Conservation (phyloP, 2,329 filamentous ascomycete genomes). For the Didymella glomerata region DNA sequence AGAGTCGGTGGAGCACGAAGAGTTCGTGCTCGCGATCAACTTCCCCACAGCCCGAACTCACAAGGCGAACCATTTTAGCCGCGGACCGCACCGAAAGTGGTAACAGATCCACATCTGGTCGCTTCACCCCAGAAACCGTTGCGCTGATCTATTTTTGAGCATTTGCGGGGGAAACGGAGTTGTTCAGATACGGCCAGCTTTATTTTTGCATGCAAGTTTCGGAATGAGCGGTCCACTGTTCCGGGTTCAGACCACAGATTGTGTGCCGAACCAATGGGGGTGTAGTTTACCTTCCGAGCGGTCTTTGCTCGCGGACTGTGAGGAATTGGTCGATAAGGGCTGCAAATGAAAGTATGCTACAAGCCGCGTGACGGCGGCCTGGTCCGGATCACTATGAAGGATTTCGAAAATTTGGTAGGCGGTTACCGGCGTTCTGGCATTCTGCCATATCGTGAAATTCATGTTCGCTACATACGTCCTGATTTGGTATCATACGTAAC, state of each 20-base stretch:
- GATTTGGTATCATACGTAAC: too few species aligned
- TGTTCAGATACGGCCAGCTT: background rate
- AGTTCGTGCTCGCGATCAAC: constrained; percentile 1
- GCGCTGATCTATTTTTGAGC: background rate
- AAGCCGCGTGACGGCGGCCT: too few species aligned
- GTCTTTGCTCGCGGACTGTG: constrained; percentile 7
- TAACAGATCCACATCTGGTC: background rate
- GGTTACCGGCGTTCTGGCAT: too few species aligned
- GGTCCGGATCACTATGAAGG: too few species aligned
- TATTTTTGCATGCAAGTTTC: background rate
- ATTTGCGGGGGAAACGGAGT: constrained; percentile 7
- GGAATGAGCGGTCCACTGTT: constrained; percentile 1
- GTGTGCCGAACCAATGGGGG: background rate
- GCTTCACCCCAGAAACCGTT: constrained; percentile 6
- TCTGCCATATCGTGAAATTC: too few species aligned
- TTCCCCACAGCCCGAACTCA: constrained; percentile 15
- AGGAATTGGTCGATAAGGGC: background rate
- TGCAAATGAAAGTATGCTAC: too few species aligned
- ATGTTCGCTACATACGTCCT: too few species aligned
- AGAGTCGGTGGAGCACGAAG: background rate
- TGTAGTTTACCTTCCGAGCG: background rate
- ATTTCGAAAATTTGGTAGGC: too few species aligned
- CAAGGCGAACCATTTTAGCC: constrained; percentile 10
- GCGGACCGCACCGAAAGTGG: constrained; percentile 18
- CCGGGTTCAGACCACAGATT: background rate